Evolutionary conservation across 106 monocot genomes (phyloP).

Genomic region (Dendrobium huoshanense): DNA sequence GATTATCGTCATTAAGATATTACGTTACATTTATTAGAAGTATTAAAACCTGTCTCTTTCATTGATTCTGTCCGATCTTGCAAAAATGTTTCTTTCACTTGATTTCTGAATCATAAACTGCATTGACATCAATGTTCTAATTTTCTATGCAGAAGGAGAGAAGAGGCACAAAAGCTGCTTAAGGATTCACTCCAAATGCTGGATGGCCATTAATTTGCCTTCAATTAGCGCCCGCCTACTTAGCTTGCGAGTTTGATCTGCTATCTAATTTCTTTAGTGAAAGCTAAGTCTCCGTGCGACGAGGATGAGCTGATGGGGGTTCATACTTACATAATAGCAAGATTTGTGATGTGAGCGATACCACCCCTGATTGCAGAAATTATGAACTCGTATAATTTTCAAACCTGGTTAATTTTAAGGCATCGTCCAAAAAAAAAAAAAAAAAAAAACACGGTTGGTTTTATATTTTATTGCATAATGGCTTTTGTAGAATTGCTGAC

Average conservation of each 20-base stretch:
- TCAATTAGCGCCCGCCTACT: background rate
- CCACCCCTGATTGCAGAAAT: too few species aligned
- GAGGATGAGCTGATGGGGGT: background rate
- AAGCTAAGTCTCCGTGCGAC: background rate
- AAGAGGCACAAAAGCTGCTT: conserved; percentile 1
- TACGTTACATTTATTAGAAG: too few species aligned
- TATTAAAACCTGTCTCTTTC: too few species aligned
- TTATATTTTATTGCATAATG: too few species aligned
- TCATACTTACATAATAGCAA: too few species aligned
- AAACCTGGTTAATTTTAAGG: too few species aligned
- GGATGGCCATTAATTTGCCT: background rate
- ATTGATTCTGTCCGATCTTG: background rate
- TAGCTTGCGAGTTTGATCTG: background rate
- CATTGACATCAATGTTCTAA: background rate
- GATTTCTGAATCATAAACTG: background rate
- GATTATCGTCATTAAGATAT: too few species aligned
- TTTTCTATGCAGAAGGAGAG: background rate
- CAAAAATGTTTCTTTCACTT: background rate
- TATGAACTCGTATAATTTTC: too few species aligned
- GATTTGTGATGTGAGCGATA: too few species aligned
- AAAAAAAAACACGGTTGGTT: too few species aligned
- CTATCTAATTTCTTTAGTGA: background rate
- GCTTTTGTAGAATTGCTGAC: too few species aligned
- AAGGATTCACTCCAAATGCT: conserved; percentile 5
- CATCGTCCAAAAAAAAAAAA: too few species aligned